A percentile compares a stretch with the other conserved stretches of the same genome.
Evolutionary conservation across 495 filamentous ascomycete genomes (phyloP).

Genomic region (Aspergillus incahuasiensis): DNA sequence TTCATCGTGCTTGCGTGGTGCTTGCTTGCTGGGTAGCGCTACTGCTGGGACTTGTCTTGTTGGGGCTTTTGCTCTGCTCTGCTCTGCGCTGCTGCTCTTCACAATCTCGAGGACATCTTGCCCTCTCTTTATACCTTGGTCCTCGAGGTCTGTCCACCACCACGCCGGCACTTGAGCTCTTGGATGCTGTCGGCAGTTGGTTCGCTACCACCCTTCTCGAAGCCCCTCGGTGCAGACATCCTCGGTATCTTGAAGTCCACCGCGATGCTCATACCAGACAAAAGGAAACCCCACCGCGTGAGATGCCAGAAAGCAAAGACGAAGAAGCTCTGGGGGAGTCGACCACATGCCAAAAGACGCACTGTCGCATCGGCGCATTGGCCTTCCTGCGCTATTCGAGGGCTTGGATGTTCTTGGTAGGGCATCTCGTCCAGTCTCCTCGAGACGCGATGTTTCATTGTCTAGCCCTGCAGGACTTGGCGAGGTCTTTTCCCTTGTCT

Average conservation of each 20-base stretch:
- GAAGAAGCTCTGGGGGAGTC: not conserved
- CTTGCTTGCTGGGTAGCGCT: too few species aligned
- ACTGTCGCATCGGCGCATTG: not conserved
- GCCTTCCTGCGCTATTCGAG: not conserved
- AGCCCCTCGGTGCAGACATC: not conserved
- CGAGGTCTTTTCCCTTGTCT: not conserved
- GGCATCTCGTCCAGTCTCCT: not conserved
- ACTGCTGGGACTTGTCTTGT: not conserved
- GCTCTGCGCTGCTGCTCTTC: not conserved
- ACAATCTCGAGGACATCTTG: not conserved
- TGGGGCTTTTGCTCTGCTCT: not conserved
- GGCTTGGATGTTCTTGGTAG: not conserved
- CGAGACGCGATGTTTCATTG: not conserved
- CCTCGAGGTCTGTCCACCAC: not conserved
- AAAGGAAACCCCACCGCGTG: too few species aligned
- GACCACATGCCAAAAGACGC: not conserved
- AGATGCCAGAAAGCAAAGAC: not conserved
- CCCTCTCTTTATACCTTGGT: not conserved
- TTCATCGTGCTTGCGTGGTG: slow-evolving; percentile 3
- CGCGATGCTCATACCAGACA: too few species aligned
- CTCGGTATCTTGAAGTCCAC: slow-evolving; percentile 2
- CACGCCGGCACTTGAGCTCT: not conserved
- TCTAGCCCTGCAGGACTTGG: slow-evolving; percentile 4
- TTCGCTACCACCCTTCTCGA: not conserved
- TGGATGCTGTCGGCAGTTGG: not conserved